Percentiles rank a stretch among this genome's conserved stretches.
These are phyloP conservation scores for Populus nigra DNA, from an alignment of 345 rosid species.

Conservation along the genomic window DNA sequence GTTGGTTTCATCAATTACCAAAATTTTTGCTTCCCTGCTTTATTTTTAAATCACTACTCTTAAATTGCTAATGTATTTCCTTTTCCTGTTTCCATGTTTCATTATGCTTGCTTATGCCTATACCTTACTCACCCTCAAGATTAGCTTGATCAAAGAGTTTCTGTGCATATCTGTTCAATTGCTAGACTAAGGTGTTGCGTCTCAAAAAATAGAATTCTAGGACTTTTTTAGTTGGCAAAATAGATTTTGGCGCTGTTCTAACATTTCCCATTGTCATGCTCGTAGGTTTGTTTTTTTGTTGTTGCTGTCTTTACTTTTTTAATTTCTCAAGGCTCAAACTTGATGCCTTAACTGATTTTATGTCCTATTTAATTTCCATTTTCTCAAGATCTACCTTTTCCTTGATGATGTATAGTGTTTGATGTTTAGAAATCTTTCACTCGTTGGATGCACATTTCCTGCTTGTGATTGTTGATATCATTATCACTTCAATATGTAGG, in stretches of 20 bases:
- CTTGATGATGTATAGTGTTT: background rate
- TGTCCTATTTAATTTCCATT: background rate
- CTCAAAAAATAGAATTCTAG: background rate
- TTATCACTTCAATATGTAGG: constrained; percentile 48
- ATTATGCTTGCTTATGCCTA: background rate
- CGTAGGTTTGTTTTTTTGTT: background rate
- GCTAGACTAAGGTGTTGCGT: background rate
- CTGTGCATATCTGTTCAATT: background rate
- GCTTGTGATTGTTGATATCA: constrained; percentile 11
- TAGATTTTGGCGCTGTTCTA: background rate
- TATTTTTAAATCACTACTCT: background rate
- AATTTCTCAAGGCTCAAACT: background rate
- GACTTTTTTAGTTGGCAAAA: background rate
- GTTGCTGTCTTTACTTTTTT: background rate
- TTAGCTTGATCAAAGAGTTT: background rate
- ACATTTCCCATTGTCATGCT: background rate
- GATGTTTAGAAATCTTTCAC: background rate
- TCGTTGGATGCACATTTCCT: constrained; percentile 1
- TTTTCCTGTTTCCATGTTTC: background rate
- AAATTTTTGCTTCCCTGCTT: background rate
- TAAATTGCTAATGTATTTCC: background rate
- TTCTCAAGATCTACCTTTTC: background rate
- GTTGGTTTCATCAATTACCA: constrained; percentile 39
- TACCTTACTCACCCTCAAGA: background rate
- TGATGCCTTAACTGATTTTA: background rate